These are phyloP conservation scores for Spiraea crenata DNA, from an alignment of 331 rosid species.

Conservation along the genomic window DNA sequence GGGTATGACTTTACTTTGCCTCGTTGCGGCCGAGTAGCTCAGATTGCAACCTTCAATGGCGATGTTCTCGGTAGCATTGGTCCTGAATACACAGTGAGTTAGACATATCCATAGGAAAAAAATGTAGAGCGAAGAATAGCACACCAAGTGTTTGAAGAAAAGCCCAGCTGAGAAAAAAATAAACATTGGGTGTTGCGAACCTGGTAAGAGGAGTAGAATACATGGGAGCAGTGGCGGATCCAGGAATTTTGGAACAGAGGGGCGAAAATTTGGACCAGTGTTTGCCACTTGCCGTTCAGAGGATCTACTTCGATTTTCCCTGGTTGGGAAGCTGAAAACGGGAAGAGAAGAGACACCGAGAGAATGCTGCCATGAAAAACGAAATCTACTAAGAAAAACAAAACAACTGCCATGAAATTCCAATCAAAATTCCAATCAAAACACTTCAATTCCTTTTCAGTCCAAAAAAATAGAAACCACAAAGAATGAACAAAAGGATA, in stretches of 20 bases:
- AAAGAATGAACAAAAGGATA: slow-evolving; percentile 16
- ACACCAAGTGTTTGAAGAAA: slow-evolving; percentile 1
- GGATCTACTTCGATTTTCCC: too few relatives aligned
- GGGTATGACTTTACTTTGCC: slow-evolving; percentile 44
- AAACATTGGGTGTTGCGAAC: not conserved
- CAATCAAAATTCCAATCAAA: not conserved
- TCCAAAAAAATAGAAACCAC: not conserved
- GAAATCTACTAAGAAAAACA: too few relatives aligned
- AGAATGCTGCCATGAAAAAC: too few relatives aligned
- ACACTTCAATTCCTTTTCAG: not conserved
- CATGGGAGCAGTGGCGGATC: too few relatives aligned
- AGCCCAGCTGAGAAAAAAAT: not conserved
- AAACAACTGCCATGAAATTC: too few relatives aligned
- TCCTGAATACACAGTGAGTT: slow-evolving; percentile 27
- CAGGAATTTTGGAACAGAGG: too few relatives aligned
- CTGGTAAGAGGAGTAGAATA: slow-evolving; percentile 8
- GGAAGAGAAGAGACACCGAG: too few relatives aligned
- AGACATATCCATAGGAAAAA: not conserved
- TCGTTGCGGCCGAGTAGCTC: slow-evolving; percentile 49
- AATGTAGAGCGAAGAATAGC: not conserved
- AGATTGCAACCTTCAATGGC: slow-evolving; percentile 65
- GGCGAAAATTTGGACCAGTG: too few relatives aligned
- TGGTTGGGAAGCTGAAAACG: too few relatives aligned
- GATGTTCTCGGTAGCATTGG: slow-evolving; percentile 29
- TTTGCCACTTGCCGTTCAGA: too few relatives aligned